A percentile compares a stretch with the other conserved stretches of the same genome.
These are phyloP conservation scores for Phialocephala sp. DNA, from an alignment of 2,329 filamentous ascomycete species.

Conservation along the genomic window DNA sequence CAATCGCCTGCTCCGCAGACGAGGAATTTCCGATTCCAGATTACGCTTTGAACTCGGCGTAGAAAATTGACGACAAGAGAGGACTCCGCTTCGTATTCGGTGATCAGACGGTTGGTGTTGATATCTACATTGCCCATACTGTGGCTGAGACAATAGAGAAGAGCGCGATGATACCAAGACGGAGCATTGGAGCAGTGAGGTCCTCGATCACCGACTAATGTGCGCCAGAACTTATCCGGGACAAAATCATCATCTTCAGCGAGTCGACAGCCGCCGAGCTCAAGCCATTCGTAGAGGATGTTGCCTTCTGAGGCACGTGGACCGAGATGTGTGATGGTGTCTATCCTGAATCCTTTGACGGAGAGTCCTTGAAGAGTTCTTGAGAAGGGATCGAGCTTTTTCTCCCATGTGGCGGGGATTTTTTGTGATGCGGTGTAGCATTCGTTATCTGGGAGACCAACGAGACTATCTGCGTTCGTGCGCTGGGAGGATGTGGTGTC, in stretches of 20 bases:
- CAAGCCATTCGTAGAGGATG: constrained; percentile 27
- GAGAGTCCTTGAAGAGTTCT: neutral
- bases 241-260: constrained; percentile 10
- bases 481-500: constrained; percentile 17
- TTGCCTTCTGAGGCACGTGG: constrained; percentile 23
- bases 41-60: constrained; percentile 25
- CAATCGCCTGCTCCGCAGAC: neutral
- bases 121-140: constrained; percentile 19
- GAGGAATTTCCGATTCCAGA: constrained; percentile 30
- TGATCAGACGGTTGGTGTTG: constrained; percentile 21
- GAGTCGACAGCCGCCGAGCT: constrained; percentile 14
- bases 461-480: constrained; percentile 23
- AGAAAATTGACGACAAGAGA: constrained; percentile 25
- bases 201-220: constrained; percentile 28
- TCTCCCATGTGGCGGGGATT: neutral
- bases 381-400: neutral
- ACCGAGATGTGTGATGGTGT: constrained; percentile 19
- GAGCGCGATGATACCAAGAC: constrained; percentile 23
- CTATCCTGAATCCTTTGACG: constrained; percentile 19
- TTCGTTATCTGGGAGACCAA: constrained; percentile 19
- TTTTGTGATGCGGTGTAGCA: constrained; percentile 22
- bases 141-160: constrained; percentile 16
- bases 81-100: constrained; percentile 10
- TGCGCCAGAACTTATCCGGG: constrained; percentile 26
- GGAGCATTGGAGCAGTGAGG: constrained; percentile 16